Evolutionary conservation across 129 eudicot genomes (phyloP).

Genomic region (Ambrosia artemisiifolia): DNA sequence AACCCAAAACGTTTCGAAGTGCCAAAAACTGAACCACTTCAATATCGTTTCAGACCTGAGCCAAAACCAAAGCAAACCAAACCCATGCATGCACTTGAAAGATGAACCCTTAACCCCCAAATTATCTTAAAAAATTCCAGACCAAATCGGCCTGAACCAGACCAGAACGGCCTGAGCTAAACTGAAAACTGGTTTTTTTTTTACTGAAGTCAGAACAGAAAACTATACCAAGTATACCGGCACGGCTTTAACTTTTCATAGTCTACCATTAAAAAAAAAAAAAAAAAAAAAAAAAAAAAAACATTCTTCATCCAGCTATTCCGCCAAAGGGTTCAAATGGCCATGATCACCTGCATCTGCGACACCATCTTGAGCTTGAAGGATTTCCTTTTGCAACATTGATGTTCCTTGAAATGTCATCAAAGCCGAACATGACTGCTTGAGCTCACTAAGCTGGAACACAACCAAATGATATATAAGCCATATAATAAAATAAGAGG

Average conservation of each 20-base stretch:
- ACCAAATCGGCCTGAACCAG: neutral
- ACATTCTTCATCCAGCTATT: conserved; percentile 13
- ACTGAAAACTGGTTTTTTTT: neutral
- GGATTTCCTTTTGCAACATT: conserved; percentile 70
- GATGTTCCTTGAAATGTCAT: conserved; percentile 71
- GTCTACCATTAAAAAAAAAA: conserved; percentile 9
- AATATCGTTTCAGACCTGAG: neutral
- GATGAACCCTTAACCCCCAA: neutral
- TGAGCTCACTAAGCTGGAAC: conserved; percentile 55
- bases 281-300: neutral
- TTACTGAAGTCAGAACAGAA: neutral
- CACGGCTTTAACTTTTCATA: neutral
- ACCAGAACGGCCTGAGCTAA: neutral
- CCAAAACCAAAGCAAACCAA: neutral
- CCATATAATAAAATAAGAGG: neutral
- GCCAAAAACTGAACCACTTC: neutral
- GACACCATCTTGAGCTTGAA: conserved; percentile 36
- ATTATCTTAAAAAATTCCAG: neutral
- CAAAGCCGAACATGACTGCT: conserved; percentile 65
- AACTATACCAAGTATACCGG: neutral
- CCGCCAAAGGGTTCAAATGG: conserved; percentile 22
- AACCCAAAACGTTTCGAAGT: neutral
- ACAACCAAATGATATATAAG: conserved; percentile 4
- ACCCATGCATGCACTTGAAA: neutral
- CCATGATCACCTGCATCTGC: conserved; percentile 25